These are phyloP conservation scores for Saposhnikovia divaricata DNA, from an alignment of 129 eudicot species.

Conservation along the genomic window DNA sequence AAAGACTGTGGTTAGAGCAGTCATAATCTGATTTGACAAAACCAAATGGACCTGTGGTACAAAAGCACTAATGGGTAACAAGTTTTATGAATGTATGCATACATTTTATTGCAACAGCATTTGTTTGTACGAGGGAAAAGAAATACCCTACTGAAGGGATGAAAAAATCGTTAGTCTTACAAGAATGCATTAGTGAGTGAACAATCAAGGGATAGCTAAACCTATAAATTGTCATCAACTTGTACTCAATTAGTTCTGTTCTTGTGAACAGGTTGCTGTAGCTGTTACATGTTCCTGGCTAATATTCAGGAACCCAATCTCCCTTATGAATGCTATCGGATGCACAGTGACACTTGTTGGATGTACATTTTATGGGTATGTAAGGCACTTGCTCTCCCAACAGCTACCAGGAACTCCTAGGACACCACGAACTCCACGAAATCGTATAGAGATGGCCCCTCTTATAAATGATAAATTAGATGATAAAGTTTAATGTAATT, in stretches of 20 bases:
- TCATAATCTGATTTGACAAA: not conserved
- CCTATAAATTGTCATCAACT: not conserved
- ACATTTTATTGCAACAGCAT: not conserved
- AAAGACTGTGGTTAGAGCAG: not conserved
- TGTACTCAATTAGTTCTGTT: not conserved
- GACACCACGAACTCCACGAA: slow-evolving; percentile 73
- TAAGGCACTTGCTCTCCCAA: slow-evolving; percentile 69
- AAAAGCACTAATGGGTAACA: not conserved
- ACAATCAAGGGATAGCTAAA: not conserved
- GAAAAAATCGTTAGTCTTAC: not conserved
- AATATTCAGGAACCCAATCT: slow-evolving; percentile 85
- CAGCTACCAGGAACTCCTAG: slow-evolving; percentile 72
- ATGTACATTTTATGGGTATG: slow-evolving; percentile 88
- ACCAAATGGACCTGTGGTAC: not conserved
- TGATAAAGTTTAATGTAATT: slow-evolving; percentile 56
- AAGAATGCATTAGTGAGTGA: not conserved
- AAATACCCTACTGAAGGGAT: not conserved
- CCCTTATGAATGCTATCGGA: slow-evolving; percentile 72
- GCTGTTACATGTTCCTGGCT: slow-evolving; percentile 91
- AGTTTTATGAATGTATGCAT: not conserved
- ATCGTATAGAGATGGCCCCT: slow-evolving; percentile 60
- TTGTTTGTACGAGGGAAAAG: not conserved
- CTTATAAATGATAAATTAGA: slow-evolving; percentile 81
- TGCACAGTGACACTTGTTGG: slow-evolving; percentile 86
- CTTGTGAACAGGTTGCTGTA: slow-evolving; percentile 66